Evolutionary conservation across 441 rosid species (phyloP), one percentile per base, ranked within the genome.

Genomic region (Populus tomentosa): DNA sequence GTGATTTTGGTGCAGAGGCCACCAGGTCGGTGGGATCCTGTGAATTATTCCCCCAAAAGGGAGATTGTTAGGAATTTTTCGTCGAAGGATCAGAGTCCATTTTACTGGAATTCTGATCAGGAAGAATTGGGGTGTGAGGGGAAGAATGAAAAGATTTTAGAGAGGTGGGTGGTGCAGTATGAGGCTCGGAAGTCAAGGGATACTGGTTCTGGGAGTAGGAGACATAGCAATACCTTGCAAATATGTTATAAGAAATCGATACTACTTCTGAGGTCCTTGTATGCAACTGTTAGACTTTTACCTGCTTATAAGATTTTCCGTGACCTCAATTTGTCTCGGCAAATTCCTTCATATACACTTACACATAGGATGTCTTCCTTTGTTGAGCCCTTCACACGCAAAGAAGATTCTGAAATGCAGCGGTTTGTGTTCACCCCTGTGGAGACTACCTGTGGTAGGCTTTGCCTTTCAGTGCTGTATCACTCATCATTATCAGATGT

Each of bases 111-210:
- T 78, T 91, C 84, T 32, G 97, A 94, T 84, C 95, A 85, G 78
- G 97, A 89, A 77, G 90, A 88, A 69, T 40, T 82, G 69, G 87
- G 91, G 23, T 75, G 83, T 79, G 94, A 84, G 21, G 73, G 46
- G 18, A 86, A 82, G 88, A 80, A 81, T 63, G 94, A 90, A 80
- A 92, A 87, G 87, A 80, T 96, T 36, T 82, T 96, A 10, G 99
- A 96, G 90, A 92, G 99, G 77, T 96, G 99, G 99, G 78, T 91
- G 3, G 87, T 96, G 81, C 97, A 94, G 73, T 90, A 92, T 76
- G 98, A 92, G 81, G 84, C 81, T 65, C 86, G 89, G 75, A 92
- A 85, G 91, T 69, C 74, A 10, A 87, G 87, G 82, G 98, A 90
- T 75, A 18, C 78, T 74, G 83, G 77, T 80, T 81, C 84, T 5